phyloP scores from a whole-genome alignment of 805 yeast genomes.

The Kregervanrija fluxuum region DNA sequence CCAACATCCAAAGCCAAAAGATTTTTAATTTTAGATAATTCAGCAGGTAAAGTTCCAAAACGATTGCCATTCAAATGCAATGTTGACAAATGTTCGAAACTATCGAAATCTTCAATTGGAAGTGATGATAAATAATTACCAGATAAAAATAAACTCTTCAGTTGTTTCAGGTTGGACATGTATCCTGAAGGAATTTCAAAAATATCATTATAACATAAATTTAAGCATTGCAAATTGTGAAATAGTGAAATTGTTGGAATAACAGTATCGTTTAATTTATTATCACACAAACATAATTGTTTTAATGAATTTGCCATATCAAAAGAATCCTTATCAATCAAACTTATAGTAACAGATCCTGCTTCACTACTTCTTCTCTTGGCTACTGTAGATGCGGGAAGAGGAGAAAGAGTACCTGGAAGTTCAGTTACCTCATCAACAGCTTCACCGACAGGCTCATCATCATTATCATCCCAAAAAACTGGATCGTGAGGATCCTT shows the following conservation, averaged over 20 bases:
- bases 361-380: conserved; percentile 13
- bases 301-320: conserved; percentile 30
- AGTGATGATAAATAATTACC: conserved; percentile 76
- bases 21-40: conserved; percentile 58
- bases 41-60: conserved; percentile 82
- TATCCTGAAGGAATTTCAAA: conserved; percentile 78
- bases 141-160: conserved; percentile 65
- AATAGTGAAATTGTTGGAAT: conserved; percentile 61
- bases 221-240: conserved; percentile 51
- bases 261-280: conserved; percentile 70
- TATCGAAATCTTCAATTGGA: conserved; percentile 80
- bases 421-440: conserved; percentile 2
- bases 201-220: conserved; percentile 78
- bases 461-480: conserved; percentile 1
- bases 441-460: conserved; percentile 1
- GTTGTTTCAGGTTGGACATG: conserved; percentile 43
- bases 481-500: conserved; percentile 1
- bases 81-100: conserved; percentile 47
- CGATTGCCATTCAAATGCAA: conserved; percentile 78
- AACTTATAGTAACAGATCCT: conserved; percentile 1
- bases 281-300: conserved; percentile 68
- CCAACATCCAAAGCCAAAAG: conserved; percentile 82
- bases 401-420: background rate
- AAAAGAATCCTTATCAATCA: background rate
- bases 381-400: background rate